These are phyloP conservation scores for Penicillium roqueforti DNA, from an alignment of 495 filamentous ascomycete species.

Conservation along the genomic window DNA sequence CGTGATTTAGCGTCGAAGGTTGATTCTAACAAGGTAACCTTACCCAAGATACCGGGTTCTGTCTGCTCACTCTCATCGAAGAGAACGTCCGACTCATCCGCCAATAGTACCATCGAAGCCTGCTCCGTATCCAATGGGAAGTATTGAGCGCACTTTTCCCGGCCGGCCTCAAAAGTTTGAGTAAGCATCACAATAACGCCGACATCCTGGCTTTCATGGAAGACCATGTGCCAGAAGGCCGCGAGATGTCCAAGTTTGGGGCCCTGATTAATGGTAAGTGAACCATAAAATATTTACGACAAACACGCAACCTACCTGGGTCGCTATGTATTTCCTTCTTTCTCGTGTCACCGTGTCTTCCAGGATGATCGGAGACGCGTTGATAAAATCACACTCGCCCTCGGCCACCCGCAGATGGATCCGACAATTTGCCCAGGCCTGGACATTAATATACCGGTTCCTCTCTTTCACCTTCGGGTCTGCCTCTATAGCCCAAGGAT, in stretches of 20 bases:
- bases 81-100: conserved; percentile 37
- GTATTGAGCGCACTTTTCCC: conserved; percentile 89
- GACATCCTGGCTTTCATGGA: conserved; percentile 72
- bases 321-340: conserved; percentile 61
- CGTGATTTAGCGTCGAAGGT: conserved; percentile 44
- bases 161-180: conserved; percentile 74
- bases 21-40: conserved; percentile 48
- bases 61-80: conserved; percentile 24
- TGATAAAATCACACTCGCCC: conserved; percentile 86
- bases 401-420: conserved; percentile 78
- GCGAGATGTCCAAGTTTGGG: conserved; percentile 65
- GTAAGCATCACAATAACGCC: conserved; percentile 96
- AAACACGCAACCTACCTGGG: conserved; percentile 47
- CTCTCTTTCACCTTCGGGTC: conserved; percentile 50
- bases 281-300: not conserved
- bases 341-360: conserved; percentile 49
- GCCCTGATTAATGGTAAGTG: conserved; percentile 50
- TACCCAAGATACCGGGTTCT: conserved; percentile 25
- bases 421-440: conserved; percentile 81
- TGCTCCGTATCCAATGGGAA: conserved; percentile 63
- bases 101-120: conserved; percentile 59
- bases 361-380: conserved; percentile 83
- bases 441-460: conserved; percentile 82
- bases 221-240: conserved; percentile 96
- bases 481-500: conserved; percentile 50